phyloP scores from a whole-genome alignment of 2,329 filamentous ascomycete species.

The Nigrograna mackinnonii region DNA sequence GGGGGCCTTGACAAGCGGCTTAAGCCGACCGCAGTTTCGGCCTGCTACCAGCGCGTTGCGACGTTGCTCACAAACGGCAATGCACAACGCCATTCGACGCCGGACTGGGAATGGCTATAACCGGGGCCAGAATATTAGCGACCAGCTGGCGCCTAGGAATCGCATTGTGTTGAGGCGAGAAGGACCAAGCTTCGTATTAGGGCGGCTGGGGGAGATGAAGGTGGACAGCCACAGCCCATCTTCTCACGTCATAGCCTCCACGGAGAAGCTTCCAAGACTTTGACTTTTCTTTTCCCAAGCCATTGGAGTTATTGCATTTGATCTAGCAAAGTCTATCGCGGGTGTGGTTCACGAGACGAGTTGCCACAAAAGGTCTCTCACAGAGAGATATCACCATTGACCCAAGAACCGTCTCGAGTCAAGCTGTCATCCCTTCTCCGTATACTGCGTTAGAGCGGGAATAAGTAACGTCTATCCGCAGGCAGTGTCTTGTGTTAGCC shows the following conservation, averaged over 20 bases:
- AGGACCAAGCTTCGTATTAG: conserved; percentile 7
- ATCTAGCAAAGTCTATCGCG: too few relatives aligned
- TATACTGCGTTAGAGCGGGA: too few relatives aligned
- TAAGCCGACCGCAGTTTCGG: conserved; percentile 1
- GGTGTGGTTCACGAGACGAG: too few relatives aligned
- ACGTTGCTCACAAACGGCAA: conserved; percentile 4
- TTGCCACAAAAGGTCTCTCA: too few relatives aligned
- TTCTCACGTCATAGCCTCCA: conserved; percentile 3
- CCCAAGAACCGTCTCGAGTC: too few relatives aligned
- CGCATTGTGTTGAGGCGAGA: conserved; percentile 1
- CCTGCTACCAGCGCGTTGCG: neutral
- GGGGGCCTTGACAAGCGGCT: conserved; percentile 1
- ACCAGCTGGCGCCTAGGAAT: conserved; percentile 2
- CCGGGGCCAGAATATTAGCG: conserved; percentile 1
- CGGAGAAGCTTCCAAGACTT: too few relatives aligned
- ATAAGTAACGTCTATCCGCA: too few relatives aligned
- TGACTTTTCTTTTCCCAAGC: too few relatives aligned
- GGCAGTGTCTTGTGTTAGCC: too few relatives aligned
- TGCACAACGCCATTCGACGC: neutral
- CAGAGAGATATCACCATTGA: too few relatives aligned
- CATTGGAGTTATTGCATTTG: too few relatives aligned
- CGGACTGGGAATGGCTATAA: neutral
- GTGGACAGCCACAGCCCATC: conserved; percentile 4
- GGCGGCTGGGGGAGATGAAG: conserved; percentile 11
- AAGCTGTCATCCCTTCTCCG: too few relatives aligned